Base-by-base conservation (phyloP, 192 early-diverging fungal species). In the Linnemannia hyalina region DNA sequence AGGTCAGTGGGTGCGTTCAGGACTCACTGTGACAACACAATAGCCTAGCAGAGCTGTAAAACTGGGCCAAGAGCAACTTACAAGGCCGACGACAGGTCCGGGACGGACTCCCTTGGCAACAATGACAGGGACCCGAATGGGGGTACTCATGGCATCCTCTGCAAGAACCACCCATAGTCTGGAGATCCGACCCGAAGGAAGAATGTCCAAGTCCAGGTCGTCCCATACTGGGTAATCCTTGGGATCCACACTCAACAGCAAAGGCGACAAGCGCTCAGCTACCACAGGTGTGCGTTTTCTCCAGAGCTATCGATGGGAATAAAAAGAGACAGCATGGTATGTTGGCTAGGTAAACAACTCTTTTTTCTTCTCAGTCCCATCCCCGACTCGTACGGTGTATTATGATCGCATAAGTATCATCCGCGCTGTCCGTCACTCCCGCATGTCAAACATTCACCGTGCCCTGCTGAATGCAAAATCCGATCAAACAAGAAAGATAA, bases 61-160 rank as follows among this genome's bases (percentile, higher is more conserved):
- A 11, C 9, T 16, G n/a, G 38, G 32, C 9, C 13, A 70, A 22
- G 23, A 38, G 32, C 6, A 75, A 46, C 83, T 63, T 85, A 89
- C 88, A 52, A 92, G 85, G 20, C 90, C 92, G 41, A 93, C 90
- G 16, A 94, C 88, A 13, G 92, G 92, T 0, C 93, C 93, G 36
- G 82, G 87, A 26, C 87, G 88, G n/a, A 88, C 85, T 20, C 96
- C 96, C 73, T 93, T 88, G 13, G 96, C 96, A 10, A 97, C 89
- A 80, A 97, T 95, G 20, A 96, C 95, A 20, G 95, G 96, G 4
- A 96, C 91, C 15, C 89, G 89, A 36, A 93, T 91, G 11, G 92
- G 92, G 49, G 88, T 87, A 41, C 91, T 91, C 88, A 93, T 86
- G 13, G 91, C 93, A 70, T 93, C 91, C 65, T 94, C 91, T 23